Conservation (phyloP, 1,284 basidiomycete species). For the Apiotrichum montevideense region DNA sequence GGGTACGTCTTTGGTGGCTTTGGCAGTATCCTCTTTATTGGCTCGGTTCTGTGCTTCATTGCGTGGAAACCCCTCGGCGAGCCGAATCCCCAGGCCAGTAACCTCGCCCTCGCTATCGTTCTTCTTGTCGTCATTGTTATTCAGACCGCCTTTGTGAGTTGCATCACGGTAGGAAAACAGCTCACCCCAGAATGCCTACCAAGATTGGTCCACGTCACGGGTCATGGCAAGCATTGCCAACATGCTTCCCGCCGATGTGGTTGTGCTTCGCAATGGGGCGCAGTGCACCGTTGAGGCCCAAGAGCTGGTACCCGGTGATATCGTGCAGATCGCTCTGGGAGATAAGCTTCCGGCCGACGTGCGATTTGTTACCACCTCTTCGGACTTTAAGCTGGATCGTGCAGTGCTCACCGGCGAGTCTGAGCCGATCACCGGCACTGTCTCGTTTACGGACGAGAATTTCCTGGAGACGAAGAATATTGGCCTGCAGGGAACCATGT, state of each 20-base stretch:
- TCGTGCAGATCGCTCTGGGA: slow-evolving; percentile 44
- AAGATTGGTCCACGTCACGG: slow-evolving; percentile 47
- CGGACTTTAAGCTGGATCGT: slow-evolving; percentile 58
- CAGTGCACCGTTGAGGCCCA: slow-evolving; percentile 31
- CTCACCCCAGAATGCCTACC: slow-evolving; percentile 8
- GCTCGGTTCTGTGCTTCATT: slow-evolving; percentile 50
- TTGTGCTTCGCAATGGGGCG: slow-evolving; percentile 45
- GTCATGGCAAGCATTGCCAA: slow-evolving; percentile 49
- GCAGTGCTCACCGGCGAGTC: slow-evolving; percentile 60
- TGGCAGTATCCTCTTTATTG: slow-evolving; percentile 56
- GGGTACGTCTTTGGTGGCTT: slow-evolving; percentile 53
- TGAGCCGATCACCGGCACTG: slow-evolving; percentile 54
- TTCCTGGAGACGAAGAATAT: slow-evolving; percentile 61
- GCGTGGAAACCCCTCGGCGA: slow-evolving; percentile 50
- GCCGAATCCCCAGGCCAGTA: slow-evolving; percentile 47
- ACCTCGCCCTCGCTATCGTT: slow-evolving; percentile 50
- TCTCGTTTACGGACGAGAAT: slow-evolving; percentile 55
- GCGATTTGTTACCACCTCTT: slow-evolving; percentile 51
- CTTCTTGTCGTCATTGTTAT: slow-evolving; percentile 49
- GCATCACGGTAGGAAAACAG: neutral
- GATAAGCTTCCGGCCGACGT: slow-evolving; percentile 52
- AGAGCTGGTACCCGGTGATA: slow-evolving; percentile 46
- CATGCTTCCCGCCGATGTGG: slow-evolving; percentile 49
- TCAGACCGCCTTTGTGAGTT: slow-evolving; percentile 45
- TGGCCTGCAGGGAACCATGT: slow-evolving; percentile 60